phyloP scores from a whole-genome alignment of 768 basidiomycete genomes.

The Russula virescens region DNA sequence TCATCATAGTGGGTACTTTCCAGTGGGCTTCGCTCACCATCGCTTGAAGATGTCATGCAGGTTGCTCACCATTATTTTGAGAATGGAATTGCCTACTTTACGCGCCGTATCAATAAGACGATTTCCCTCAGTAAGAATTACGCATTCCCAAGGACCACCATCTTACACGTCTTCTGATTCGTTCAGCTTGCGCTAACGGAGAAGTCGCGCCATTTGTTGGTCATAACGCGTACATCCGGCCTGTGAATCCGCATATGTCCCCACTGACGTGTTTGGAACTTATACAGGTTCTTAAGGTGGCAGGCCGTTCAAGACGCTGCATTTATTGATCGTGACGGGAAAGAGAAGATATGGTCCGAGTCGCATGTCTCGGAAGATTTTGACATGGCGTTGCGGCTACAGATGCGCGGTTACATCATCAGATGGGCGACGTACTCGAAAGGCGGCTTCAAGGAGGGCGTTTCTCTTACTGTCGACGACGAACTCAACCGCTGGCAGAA shows the following conservation, averaged over 20 bases:
- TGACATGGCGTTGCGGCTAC: constrained; percentile 57
- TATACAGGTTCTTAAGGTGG: constrained; percentile 45
- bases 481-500: constrained; percentile 94
- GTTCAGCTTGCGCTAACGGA: constrained; percentile 36
- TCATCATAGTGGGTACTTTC: background rate
- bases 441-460: constrained; percentile 87
- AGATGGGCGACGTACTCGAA: constrained; percentile 82
- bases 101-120: constrained; percentile 42
- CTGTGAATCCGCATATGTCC: background rate
- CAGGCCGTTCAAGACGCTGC: constrained; percentile 52
- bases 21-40: constrained; percentile 26
- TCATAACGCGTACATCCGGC: constrained; percentile 35
- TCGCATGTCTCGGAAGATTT: constrained; percentile 64
- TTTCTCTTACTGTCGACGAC: constrained; percentile 83
- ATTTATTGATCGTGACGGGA: constrained; percentile 45
- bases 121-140: constrained; percentile 32
- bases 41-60: constrained; percentile 45
- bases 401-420: constrained; percentile 46
- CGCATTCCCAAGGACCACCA: background rate
- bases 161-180: background rate
- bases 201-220: constrained; percentile 43
- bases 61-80: constrained; percentile 50
- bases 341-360: constrained; percentile 60
- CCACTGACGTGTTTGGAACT: background rate
- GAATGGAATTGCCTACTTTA: constrained; percentile 46